These are phyloP conservation scores for Diaporthe vexans DNA, from an alignment of 2,329 filamentous ascomycete species.

Conservation along the genomic window DNA sequence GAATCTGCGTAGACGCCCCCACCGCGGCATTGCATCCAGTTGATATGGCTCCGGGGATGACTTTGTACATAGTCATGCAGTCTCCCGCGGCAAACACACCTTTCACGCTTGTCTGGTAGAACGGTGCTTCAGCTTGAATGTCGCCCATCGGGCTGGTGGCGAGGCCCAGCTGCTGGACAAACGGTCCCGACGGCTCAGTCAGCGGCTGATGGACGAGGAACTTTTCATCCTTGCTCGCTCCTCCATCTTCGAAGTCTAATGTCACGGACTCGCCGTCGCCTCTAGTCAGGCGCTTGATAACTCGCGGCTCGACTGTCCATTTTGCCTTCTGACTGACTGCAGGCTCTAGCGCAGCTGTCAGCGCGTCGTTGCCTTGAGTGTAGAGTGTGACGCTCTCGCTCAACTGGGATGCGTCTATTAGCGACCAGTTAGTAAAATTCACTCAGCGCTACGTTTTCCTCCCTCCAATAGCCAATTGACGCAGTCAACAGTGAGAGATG, in stretches of 20 bases:
- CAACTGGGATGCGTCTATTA: conserved; percentile 10
- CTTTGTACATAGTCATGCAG: conserved; percentile 28
- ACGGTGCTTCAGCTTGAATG: conserved; percentile 18
- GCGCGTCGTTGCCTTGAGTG: conserved; percentile 16
- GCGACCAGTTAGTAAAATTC: background rate
- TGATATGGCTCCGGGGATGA: conserved; percentile 19
- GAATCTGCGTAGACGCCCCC: conserved; percentile 11
- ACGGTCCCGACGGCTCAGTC: background rate
- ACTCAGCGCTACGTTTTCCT: too few species aligned
- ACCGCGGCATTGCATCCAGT: conserved; percentile 13
- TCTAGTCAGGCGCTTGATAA: background rate
- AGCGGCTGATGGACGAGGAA: conserved; percentile 20
- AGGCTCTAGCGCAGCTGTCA: background rate
- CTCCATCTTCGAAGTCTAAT: background rate
- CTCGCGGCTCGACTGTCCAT: conserved; percentile 6
- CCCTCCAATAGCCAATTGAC: too few species aligned
- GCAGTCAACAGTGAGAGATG: too few species aligned
- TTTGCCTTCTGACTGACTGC: conserved; percentile 11
- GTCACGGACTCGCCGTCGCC: background rate
- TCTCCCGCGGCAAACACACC: conserved; percentile 32
- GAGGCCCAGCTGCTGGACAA: conserved; percentile 31
- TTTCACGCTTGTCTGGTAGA: conserved; percentile 22
- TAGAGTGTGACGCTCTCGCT: conserved; percentile 21
- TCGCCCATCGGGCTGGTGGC: conserved; percentile 6
- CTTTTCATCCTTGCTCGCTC: conserved; percentile 3